Evolutionary conservation across 2,329 filamentous ascomycete genomes (phyloP), one percentile per base, ranked within the genome.

Genomic region (Scedosporium apiospermum): DNA sequence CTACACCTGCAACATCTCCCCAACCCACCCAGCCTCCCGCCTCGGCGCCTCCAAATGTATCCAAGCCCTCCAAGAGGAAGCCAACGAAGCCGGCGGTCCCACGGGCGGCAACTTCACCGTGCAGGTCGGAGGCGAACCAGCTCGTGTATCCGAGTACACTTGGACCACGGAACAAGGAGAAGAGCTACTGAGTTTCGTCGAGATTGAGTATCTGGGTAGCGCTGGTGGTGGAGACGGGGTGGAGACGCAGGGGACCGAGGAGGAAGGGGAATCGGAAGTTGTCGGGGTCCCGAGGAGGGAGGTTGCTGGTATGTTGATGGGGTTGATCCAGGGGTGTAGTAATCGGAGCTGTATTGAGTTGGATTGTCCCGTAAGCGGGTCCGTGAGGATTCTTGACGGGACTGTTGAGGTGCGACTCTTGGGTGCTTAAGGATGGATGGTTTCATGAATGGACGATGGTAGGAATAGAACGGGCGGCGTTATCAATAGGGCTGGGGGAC

Each of bases 21-120:
- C 58, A 16, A n/a, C 42, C 58, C 58, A 60, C 41, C 58, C 38
- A 26, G 42, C 42, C 58, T 60, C 58, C 38, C 58, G 58, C 58
- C 38, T 60, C 34, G 42, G 58, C 41, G 58, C 38, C 58, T 16
- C 58, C 16, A 60, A 58, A 23, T 58, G 55, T 27, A 14, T 58
- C 55, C 23, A 58, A 23, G 26, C 30, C 14, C 55, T 58, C 26
- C 55, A 58, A 23, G n/a, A 41, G 7, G 27, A 23, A n/a, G 55
- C 55, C 55, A 58, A 58, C 55, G 27, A 38, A 27, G 27, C 27
- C 55, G 55, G 55, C 30, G 55, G 55, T n/a, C 55, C 55, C 27
- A 58, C 55, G 26, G 55, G 55, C 51, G 55, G 55, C 26, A 41
- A n/a, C 30, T 18, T 58, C 55, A 34, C n/a, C 55, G 27, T 58